Evolutionary conservation across 2,329 filamentous ascomycete genomes (phyloP).

Genomic region (Claviceps sp.): DNA sequence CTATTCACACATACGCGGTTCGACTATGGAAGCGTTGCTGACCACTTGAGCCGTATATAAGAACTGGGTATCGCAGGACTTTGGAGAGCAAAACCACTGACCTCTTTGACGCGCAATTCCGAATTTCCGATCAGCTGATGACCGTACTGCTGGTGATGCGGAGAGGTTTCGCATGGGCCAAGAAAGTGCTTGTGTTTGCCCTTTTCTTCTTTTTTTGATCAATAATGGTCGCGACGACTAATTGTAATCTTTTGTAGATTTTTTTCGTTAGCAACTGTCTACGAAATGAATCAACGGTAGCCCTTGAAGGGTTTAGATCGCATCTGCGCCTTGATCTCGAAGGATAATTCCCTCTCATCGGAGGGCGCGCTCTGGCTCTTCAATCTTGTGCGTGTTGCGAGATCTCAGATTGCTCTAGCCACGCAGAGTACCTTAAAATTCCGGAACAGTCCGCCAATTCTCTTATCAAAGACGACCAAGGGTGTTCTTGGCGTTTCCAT

Average conservation of each 20-base stretch:
- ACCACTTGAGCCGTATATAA: neutral
- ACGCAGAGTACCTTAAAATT: neutral
- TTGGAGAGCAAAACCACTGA: neutral
- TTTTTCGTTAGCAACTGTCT: neutral
- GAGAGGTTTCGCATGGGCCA: neutral
- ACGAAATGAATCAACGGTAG: too few species aligned
- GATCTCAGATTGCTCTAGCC: neutral
- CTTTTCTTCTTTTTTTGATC: neutral
- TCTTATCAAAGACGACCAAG: neutral
- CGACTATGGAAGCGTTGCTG: neutral
- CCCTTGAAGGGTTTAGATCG: neutral
- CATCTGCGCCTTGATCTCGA: neutral
- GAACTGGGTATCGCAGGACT: neutral
- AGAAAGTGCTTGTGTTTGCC: neutral
- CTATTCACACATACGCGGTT: neutral
- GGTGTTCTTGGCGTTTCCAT: neutral
- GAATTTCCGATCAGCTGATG: neutral
- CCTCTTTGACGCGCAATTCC: neutral
- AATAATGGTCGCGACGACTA: neutral
- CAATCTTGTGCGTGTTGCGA: neutral
- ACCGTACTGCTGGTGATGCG: neutral
- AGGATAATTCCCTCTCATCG: neutral
- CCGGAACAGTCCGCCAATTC: neutral
- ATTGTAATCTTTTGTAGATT: neutral
- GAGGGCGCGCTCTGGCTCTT: neutral